Evolutionary conservation across 2,329 filamentous ascomycete species (phyloP), one percentile per base, ranked within the genome.

Genomic region (Xenosphaeropsis pyriputrescens): DNA sequence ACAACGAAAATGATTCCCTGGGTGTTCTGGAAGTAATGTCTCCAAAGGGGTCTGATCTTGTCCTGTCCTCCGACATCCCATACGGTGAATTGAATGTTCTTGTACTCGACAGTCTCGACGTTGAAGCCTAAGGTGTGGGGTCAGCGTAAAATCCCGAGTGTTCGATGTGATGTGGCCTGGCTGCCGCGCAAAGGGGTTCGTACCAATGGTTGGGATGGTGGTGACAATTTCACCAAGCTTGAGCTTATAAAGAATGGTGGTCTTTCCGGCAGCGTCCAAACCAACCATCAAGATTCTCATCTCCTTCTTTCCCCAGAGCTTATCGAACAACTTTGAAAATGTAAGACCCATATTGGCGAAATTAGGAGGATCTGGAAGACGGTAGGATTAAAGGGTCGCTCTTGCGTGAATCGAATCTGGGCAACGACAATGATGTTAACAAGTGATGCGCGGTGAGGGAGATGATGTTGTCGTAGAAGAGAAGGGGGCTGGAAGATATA

Each of bases 271-370:
- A 57, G 91, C 91, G 66, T 98, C 91, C 57, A 98, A 79, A 76
- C 91, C 91, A 56, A 98, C 88, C 91, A 98, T 98, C 67, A 98
- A 67, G 71, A 98, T 95, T 74, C 91, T 80, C 91, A 98, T 98
- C 79, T 98, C 91, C 80, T 96, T 96, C 82, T 94, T 94, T 59
- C 89, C 86, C 81, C 85, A 94, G 65, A 96, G 76, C 70, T 81
- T 79, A 62, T 93, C 85, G 65, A 96, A 91, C 60, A 96, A 64
- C 76, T 91, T 94, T 57, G 88, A 96, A 69, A 96, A 85, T 61
- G 82, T 78, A 65, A 96, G 75, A 93, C 91, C 91, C 91, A 98
- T 98, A 66, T 65, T 88, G 70, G 73, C 72, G 71, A 32, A 15
- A 32, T 32, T 14, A 32, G 30, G 16, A 17, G 30, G 6, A 32